Evolutionary conservation across 2,329 filamentous ascomycete genomes (phyloP), one percentile per base, ranked within the genome.

Genomic region (Botryotinia narcissicola): DNA sequence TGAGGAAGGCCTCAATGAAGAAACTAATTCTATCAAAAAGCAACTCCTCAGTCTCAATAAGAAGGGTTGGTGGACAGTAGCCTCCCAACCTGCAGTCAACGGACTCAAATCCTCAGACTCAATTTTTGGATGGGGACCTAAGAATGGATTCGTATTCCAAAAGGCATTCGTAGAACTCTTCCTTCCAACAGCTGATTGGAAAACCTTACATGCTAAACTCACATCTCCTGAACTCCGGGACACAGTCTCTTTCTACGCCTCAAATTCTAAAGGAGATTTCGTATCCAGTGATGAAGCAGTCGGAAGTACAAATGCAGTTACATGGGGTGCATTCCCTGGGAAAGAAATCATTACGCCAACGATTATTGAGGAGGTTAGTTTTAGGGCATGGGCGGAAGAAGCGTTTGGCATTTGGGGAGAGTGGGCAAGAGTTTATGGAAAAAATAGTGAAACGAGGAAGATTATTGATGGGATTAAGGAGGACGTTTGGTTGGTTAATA

Each of bases 141-240:
- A 88, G 68, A 91, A 95, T 79, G 96, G 96, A 29, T 98, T 97
- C 81, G 94, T 98, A 66, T 99, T 98, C 85, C 96, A 99, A 81
- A 99, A 98, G 83, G 92, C 95, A 0, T 99, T 99, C 82, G 94
- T 99, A 70, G 96, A 99, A 82, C 94, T 98, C 84, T 99, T 99
- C 86, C 84, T 97, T 73, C 91, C 95, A 0, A 84, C 86, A 0
- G 82, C 87, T 0, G 93, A 95, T 81, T 98, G 94, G 91, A 82
- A 84, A 25, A 81, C 81, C 1, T 86, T 99, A 46, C 87, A 88
- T 76, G 85, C 86, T 6, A 88, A 89, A 74, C 88, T 98, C 70
- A 84, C 83, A 18, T 83, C 88, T 51, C 40, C 69, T 1, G 89
- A 89, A 71, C 84, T 89, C 25, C 86, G 89, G 67, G 89, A 91